phyloP scores from a whole-genome alignment of 1,139 yeast species.

The Lodderomyces theae region DNA sequence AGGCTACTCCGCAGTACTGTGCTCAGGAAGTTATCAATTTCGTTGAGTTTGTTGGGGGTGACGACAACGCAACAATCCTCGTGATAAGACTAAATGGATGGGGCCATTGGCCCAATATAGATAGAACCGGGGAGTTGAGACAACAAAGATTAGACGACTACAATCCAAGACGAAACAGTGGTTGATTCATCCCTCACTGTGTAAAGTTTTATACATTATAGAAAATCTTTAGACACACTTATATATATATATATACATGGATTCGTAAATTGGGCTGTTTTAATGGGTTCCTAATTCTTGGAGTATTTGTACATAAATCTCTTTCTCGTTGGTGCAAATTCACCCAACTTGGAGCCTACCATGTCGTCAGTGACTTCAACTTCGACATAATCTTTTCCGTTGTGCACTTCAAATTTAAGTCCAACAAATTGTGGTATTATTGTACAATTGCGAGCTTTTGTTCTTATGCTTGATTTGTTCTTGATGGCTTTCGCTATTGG shows the following conservation, averaged over 20 bases:
- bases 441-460: conserved; percentile 92
- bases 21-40: conserved; percentile 83
- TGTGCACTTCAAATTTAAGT: conserved; percentile 87
- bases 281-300: conserved; percentile 56
- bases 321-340: conserved; percentile 90
- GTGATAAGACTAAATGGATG: conserved; percentile 82
- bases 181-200: conserved; percentile 5
- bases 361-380: conserved; percentile 86
- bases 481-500: conserved; percentile 84
- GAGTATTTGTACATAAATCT: conserved; percentile 79
- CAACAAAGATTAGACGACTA: conserved; percentile 65
- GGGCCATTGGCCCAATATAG: conserved; percentile 87
- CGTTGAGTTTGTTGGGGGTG: conserved; percentile 86
- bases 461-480: conserved; percentile 82
- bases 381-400: conserved; percentile 91
- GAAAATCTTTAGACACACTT: not conserved
- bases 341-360: conserved; percentile 97
- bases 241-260: conserved; percentile 1
- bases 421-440: conserved; percentile 96
- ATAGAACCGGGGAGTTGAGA: conserved; percentile 78
- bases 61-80: conserved; percentile 90
- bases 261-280: not conserved
- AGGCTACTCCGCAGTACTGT: conserved; percentile 81
- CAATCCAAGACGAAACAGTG: conserved; percentile 30
- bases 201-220: not conserved